phyloP scores from a whole-genome alignment of 768 basidiomycete species.

The Podaxis rugospora region DNA sequence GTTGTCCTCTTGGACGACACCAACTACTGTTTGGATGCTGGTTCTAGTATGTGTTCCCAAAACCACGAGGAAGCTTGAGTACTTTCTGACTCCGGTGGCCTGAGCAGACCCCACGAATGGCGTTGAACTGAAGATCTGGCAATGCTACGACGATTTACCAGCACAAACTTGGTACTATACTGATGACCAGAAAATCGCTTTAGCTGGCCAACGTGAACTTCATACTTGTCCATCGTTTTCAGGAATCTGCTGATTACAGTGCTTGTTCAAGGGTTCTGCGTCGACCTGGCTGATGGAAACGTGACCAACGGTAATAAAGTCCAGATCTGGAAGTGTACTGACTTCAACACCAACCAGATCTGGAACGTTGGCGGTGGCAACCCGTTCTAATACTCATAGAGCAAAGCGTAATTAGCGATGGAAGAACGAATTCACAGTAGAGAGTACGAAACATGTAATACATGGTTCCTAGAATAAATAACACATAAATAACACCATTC shows the following conservation, averaged over 20 bases:
- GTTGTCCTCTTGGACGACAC: slow-evolving; percentile 5
- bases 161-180: slow-evolving; percentile 18
- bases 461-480: not conserved
- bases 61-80: not conserved
- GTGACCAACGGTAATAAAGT: slow-evolving; percentile 16
- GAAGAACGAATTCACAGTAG: not conserved
- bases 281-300: slow-evolving; percentile 18
- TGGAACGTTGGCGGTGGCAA: slow-evolving; percentile 9
- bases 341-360: slow-evolving; percentile 17
- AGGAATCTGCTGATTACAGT: not conserved
- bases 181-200: slow-evolving; percentile 5
- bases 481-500: not conserved
- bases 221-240: not conserved
- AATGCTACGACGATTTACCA: slow-evolving; percentile 16
- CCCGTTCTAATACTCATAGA: too few species aligned
- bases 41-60: slow-evolving; percentile 15
- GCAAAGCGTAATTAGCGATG: too few species aligned
- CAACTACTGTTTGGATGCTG: slow-evolving; percentile 24
- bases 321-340: slow-evolving; percentile 20
- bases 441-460: not conserved
- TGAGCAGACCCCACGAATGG: slow-evolving; percentile 12
- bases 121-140: slow-evolving; percentile 19
- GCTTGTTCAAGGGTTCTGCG: slow-evolving; percentile 13
- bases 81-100: not conserved
- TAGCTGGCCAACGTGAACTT: slow-evolving; percentile 9